phyloP scores from a whole-genome alignment of 1,284 basidiomycete genomes.

The Hemileia vastatrix region DNA sequence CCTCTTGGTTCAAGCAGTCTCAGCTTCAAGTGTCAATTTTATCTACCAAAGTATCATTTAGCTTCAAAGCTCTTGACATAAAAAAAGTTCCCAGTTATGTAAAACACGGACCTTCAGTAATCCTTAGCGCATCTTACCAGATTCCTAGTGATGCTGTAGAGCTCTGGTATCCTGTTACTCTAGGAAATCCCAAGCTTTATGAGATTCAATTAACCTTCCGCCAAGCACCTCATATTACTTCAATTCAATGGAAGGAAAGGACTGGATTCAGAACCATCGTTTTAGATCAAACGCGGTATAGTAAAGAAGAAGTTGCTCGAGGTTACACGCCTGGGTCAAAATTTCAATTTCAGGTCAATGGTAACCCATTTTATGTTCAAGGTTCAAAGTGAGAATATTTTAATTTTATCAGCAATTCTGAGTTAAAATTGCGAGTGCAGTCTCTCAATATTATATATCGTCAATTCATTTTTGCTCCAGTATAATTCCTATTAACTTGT shows the following conservation, averaged over 20 bases:
- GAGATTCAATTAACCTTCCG: slow-evolving; percentile 24
- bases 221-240: slow-evolving; percentile 11
- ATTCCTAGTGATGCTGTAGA: slow-evolving; percentile 24
- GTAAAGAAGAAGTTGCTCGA: slow-evolving; percentile 19
- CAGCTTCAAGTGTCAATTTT: not conserved
- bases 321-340: slow-evolving; percentile 28
- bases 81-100: slow-evolving; percentile 9
- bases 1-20: not conserved
- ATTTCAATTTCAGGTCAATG: slow-evolving; percentile 32
- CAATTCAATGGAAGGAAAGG: slow-evolving; percentile 20
- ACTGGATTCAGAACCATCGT: slow-evolving; percentile 34
- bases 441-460: too few species aligned
- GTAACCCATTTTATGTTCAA: slow-evolving; percentile 26
- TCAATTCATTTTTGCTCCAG: too few species aligned
- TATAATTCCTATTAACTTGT: slow-evolving; percentile 20
- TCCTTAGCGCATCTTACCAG: slow-evolving; percentile 25
- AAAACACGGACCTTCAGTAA: slow-evolving; percentile 23
- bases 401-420: slow-evolving; percentile 25
- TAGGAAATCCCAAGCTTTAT: slow-evolving; percentile 30
- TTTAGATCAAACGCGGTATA: slow-evolving; percentile 29
- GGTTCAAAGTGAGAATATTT: slow-evolving; percentile 31
- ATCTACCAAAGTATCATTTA: not conserved
- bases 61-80: slow-evolving; percentile 14
- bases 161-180: slow-evolving; percentile 34
- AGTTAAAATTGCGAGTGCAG: not conserved